These are phyloP conservation scores for Linnemannia exigua DNA, from an alignment of 192 early-diverging fungal genomes.

Conservation along the genomic window DNA sequence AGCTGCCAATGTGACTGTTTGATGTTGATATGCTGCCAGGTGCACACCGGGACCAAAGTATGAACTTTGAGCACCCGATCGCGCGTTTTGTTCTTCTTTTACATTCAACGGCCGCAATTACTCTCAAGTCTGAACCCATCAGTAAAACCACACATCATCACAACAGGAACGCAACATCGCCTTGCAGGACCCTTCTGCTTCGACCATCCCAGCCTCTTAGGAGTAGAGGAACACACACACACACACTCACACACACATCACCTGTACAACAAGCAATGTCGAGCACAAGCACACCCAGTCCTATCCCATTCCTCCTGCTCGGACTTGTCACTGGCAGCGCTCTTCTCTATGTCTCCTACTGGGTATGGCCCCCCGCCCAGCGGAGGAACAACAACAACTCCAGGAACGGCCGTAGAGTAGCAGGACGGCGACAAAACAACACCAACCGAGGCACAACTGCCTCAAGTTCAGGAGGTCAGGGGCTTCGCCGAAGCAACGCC, in stretches of 20 bases:
- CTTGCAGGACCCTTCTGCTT: background rate
- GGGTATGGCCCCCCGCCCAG: constrained; percentile 43
- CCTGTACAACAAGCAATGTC: background rate
- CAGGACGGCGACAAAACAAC: constrained; percentile 1
- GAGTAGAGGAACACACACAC: background rate
- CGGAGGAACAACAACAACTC: constrained; percentile 25
- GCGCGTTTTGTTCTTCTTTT: background rate
- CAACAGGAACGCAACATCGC: background rate
- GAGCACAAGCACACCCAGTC: constrained; percentile 27
- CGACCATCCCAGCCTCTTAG: background rate
- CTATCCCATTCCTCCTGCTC: constrained; percentile 46
- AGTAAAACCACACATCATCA: background rate
- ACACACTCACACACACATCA: background rate
- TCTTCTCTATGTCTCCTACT: constrained; percentile 53
- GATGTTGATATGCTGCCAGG: background rate
- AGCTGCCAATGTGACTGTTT: background rate
- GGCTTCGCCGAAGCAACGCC: constrained; percentile 48
- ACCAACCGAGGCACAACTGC: constrained; percentile 2
- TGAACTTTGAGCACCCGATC: background rate
- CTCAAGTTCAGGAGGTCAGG: background rate
- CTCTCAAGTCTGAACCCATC: background rate
- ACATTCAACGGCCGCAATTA: background rate
- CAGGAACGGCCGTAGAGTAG: background rate
- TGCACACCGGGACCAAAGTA: background rate
- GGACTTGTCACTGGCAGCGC: constrained; percentile 56